Evolutionary conservation across 768 basidiomycete species (phyloP).

Genomic region (Pleurotus tuoliensis): DNA sequence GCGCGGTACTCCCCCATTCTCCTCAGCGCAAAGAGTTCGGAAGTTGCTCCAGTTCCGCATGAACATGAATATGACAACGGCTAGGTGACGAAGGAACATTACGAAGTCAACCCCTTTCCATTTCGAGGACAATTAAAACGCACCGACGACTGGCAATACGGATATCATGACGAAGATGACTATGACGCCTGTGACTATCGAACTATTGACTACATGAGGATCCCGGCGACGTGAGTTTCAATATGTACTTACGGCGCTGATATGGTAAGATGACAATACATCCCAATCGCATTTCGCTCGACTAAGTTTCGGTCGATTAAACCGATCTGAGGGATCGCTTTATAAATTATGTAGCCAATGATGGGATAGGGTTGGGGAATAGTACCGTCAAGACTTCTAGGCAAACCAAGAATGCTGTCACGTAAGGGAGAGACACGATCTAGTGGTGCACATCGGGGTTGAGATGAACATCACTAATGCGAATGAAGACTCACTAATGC

Average conservation of each 20-base stretch:
- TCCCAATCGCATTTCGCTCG: constrained; percentile 11
- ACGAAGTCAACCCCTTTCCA: no score
- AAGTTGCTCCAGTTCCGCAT: constrained; percentile 11
- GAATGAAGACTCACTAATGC: not conserved
- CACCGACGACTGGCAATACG: constrained; percentile 15
- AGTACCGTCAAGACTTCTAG: constrained; percentile 8
- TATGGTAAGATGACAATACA: constrained; percentile 15
- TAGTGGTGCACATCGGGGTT: not conserved
- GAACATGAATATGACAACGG: constrained; percentile 12
- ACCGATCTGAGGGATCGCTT: not conserved
- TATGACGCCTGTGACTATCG: constrained; percentile 4
- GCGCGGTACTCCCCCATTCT: constrained; percentile 7
- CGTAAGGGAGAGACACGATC: constrained; percentile 9
- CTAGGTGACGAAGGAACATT: constrained; percentile 4
- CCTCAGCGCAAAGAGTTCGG: not conserved
- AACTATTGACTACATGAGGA: not conserved
- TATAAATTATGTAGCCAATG: no score
- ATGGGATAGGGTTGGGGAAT: no score
- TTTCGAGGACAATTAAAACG: not conserved
- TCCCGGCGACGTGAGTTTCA: not conserved
- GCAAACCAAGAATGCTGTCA: constrained; percentile 2
- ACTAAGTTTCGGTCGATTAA: constrained; percentile 8
- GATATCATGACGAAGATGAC: constrained; percentile 9
- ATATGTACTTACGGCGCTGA: constrained; percentile 10
- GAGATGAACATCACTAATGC: not conserved